These are phyloP conservation scores for Wallacemonas rigidus DNA, from an alignment of 208 protist species.

Conservation along the genomic window DNA sequence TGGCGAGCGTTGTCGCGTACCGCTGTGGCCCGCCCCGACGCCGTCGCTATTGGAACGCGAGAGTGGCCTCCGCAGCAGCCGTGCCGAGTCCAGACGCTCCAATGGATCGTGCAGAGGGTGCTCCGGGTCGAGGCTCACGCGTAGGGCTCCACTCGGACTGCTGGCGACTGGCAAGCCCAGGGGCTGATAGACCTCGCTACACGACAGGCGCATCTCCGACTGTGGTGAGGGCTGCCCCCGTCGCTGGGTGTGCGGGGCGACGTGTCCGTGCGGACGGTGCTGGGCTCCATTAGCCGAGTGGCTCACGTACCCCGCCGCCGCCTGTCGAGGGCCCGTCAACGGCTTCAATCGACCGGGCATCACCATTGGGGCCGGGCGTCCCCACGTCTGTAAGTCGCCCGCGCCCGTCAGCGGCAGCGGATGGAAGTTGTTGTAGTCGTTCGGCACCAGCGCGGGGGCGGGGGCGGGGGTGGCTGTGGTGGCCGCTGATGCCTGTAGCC, in stretches of 20 bases:
- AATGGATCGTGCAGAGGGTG: not conserved
- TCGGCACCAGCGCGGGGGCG: not conserved
- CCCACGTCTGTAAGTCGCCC: not conserved
- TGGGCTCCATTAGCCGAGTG: not conserved
- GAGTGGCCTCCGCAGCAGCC: not conserved
- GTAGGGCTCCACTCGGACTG: not conserved
- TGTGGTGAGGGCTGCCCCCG: conserved; percentile 7
- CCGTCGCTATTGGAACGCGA: not conserved
- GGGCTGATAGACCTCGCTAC: conserved; percentile 10
- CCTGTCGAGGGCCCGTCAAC: not conserved
- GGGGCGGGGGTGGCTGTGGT: not conserved
- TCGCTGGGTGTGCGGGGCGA: not conserved
- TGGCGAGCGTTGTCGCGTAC: not conserved
- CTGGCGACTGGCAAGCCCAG: conserved; percentile 1
- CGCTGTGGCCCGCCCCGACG: not conserved
- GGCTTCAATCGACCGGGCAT: conserved; percentile 2
- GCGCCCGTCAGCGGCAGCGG: not conserved
- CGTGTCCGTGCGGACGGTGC: not conserved
- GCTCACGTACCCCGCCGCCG: not conserved
- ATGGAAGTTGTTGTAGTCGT: conserved; percentile 11
- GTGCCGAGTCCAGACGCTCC: conserved; percentile 10
- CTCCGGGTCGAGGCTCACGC: not conserved
- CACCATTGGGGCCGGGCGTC: not conserved
- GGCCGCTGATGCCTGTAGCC: not conserved
- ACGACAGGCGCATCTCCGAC: conserved; percentile 15